These are phyloP conservation scores for Macrolepiota fuliginosa DNA, from an alignment of 768 basidiomycete species.

Conservation along the genomic window DNA sequence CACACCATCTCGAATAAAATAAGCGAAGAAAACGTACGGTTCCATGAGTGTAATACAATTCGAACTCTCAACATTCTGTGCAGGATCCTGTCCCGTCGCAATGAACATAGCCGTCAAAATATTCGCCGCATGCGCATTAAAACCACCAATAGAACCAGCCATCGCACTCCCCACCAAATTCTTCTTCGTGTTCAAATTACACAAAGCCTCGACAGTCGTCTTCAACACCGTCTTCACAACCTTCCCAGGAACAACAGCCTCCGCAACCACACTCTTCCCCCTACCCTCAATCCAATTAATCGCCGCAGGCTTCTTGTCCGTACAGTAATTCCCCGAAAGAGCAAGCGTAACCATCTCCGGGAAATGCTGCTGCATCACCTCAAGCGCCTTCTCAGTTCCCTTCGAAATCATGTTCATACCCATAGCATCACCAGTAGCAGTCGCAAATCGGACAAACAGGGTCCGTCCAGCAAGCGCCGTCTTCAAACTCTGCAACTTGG, in stretches of 20 bases:
- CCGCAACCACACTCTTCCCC: conserved; percentile 96
- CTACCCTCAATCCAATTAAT: conserved; percentile 99
- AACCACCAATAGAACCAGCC: conserved; percentile 97
- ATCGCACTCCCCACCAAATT: conserved; percentile 96
- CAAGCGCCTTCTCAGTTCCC: conserved; percentile 94
- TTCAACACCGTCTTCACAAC: conserved; percentile 90
- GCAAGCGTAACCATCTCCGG: conserved; percentile 91
- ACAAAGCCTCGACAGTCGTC: conserved; percentile 88
- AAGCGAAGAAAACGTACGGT: conserved; percentile 58
- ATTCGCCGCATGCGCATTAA: conserved; percentile 98
- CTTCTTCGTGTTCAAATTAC: conserved; percentile 95
- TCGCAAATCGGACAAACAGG: conserved; percentile 90
- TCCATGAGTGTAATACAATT: conserved; percentile 99
- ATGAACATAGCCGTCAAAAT: conserved; percentile 94
- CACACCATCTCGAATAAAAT: conserved; percentile 1
- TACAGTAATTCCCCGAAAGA: conserved; percentile 97
- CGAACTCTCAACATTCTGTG: conserved; percentile 98
- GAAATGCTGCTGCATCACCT: conserved; percentile 71
- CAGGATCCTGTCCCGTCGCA: conserved; percentile 97
- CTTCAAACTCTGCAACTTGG: conserved; percentile 81
- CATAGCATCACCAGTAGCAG: conserved; percentile 97
- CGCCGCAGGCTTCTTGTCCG: conserved; percentile 99
- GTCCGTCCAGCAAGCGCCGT: conserved; percentile 91
- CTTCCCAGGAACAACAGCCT: conserved; percentile 88
- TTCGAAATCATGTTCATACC: conserved; percentile 99